A percentile compares a stretch with the other conserved stretches of the same genome.
Evolutionary conservation across 176 grass and related monocot species (phyloP).

Genomic region (Elymus sibiricus): DNA sequence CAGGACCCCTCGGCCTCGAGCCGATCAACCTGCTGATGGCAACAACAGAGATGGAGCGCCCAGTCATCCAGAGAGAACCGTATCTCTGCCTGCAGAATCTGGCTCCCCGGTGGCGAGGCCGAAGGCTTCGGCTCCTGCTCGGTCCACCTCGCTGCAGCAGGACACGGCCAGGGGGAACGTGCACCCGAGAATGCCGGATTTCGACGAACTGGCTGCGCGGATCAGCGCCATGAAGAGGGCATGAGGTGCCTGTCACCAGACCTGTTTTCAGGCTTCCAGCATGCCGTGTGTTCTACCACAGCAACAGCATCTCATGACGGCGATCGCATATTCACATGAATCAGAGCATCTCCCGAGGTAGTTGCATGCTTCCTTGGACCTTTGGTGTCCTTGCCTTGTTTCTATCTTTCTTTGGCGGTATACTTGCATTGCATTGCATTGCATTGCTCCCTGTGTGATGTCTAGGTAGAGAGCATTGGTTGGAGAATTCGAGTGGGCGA

Average conservation of each 20-base stretch:
- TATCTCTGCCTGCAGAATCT: slow-evolving; percentile 32
- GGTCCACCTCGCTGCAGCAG: slow-evolving; percentile 43
- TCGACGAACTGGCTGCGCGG: slow-evolving; percentile 52
- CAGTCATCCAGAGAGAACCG: slow-evolving; percentile 29
- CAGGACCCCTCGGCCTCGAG: background rate
- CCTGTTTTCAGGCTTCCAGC: background rate
- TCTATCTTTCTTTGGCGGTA: slow-evolving; percentile 16
- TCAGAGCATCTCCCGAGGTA: background rate
- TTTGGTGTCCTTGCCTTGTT: background rate
- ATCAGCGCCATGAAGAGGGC: slow-evolving; percentile 46
- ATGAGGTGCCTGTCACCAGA: background rate
- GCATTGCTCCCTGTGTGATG: background rate
- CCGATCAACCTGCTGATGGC: slow-evolving; percentile 17
- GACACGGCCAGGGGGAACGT: slow-evolving; percentile 41
- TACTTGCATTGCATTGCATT: slow-evolving; percentile 22
- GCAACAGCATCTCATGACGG: background rate
- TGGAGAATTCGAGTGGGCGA: background rate
- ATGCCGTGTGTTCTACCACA: background rate
- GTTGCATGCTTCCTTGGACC: background rate
- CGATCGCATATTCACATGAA: background rate
- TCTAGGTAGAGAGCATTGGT: slow-evolving; percentile 6
- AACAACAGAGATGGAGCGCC: background rate
- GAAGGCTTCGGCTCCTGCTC: slow-evolving; percentile 11
- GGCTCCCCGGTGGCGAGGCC: background rate
- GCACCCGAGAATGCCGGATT: slow-evolving; percentile 53